A percentile compares a stretch with the other conserved stretches of the same genome.
Evolutionary conservation across 108 stramenopile species (phyloP).

Genomic region (Aureococcus anophagefferens): DNA sequence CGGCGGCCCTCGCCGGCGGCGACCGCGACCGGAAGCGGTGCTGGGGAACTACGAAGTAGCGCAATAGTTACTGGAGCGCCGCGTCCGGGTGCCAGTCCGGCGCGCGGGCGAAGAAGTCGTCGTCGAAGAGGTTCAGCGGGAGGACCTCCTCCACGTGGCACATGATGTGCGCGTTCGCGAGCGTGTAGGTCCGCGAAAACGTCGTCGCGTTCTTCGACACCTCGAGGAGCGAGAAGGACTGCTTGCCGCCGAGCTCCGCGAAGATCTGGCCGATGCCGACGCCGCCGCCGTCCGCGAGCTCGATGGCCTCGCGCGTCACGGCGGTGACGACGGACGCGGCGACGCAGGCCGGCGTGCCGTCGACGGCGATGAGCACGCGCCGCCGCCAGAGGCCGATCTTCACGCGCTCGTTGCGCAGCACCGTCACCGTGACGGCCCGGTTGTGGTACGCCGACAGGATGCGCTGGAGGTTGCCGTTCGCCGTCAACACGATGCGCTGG

Average conservation of each 20-base stretch:
- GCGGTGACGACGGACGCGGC: neutral
- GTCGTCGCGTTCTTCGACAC: too few species aligned
- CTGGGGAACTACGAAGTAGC: too few species aligned
- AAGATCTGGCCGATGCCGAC: conserved; percentile 2
- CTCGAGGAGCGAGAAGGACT: too few species aligned
- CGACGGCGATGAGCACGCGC: neutral
- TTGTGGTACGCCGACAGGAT: neutral
- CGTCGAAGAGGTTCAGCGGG: neutral
- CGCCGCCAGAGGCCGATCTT: neutral
- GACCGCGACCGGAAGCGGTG: too few species aligned
- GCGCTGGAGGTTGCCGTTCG: neutral
- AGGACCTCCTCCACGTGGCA: conserved; percentile 2
- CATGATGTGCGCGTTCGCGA: neutral
- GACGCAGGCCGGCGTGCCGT: neutral
- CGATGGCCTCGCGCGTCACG: too few species aligned
- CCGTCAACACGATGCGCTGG: neutral
- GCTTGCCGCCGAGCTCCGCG: neutral
- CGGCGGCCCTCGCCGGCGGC: too few species aligned
- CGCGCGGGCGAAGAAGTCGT: too few species aligned
- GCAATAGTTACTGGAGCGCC: too few species aligned
- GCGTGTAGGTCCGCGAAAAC: neutral
- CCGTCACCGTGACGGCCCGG: neutral
- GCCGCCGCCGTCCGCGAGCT: neutral
- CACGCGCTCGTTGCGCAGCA: neutral
- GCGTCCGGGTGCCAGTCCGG: too few species aligned